Base-by-base conservation (phyloP, 768 basidiomycete species). In the Mycena latifolia region DNA sequence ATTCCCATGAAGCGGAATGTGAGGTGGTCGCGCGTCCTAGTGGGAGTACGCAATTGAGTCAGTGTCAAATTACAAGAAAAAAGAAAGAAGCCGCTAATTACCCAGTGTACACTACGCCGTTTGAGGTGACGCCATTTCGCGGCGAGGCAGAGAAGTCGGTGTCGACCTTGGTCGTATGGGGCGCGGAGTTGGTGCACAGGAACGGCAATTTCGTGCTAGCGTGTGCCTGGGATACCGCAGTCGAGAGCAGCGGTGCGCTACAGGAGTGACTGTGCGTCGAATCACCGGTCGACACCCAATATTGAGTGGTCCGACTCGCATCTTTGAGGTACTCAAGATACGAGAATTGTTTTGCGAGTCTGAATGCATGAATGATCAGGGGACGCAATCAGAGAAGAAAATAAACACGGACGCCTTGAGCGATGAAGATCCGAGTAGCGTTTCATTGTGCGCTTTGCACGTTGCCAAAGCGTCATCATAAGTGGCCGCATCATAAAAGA, bases 1-100 rank as follows among this genome's bases (percentile, higher is more conserved):
- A 84, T 77, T 18, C 82, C 82, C 43, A 80, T 73, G 73, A 84
- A 83, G 24, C 77, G 77, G 73, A 84, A 82, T 11, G 77, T 78
- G 4, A 77, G 72, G 47, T 77, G 77, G 63, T 82, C 82, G 17
- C 81, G 80, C 54, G 76, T 79, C 11, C 80, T 82, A 55, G 28
- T n/a, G 11, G 27, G 11, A 17, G 25, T 12, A n/a, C n/a, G n/a
- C n/a, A n/a, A n/a, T n/a, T n/a, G n/a, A 43, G 25, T 15, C 6
- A 45, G 39, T 22, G 11, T 20, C 29, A 6, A 9, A 53, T 7
- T 12, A 12, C 22, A 31, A 18, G 27, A 43, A 17, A 6, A 18
- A 25, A 3, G 8, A 5, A n/a, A n/a, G n/a, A n/a, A n/a, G n/a
- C n/a, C n/a, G 37, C 28, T 14, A 31, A 71, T 2, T 46, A 46